Conservation (phyloP, 1,284 basidiomycete species). For the Heterobasidion occidentale region DNA sequence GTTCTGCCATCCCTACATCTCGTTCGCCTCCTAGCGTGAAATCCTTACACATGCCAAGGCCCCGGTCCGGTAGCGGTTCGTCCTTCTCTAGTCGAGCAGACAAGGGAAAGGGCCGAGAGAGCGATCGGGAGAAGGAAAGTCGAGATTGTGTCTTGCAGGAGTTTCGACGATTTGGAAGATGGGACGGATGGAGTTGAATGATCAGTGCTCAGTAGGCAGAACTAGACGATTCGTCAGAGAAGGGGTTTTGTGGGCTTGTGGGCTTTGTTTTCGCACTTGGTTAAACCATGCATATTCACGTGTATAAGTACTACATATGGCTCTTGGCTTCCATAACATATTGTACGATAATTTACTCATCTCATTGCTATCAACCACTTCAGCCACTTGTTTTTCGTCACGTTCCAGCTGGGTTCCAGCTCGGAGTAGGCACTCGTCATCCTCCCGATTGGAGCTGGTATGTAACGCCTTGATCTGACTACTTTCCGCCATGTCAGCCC, state of each 20-base stretch:
- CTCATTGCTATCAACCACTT: too few relatives aligned
- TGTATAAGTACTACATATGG: constrained; percentile 6
- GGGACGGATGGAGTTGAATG: constrained; percentile 76
- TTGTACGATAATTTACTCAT: neutral
- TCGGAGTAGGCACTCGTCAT: too few relatives aligned
- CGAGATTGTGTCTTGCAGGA: constrained; percentile 65
- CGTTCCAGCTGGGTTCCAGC: too few relatives aligned
- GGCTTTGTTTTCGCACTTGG: neutral
- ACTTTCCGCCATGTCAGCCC: neutral
- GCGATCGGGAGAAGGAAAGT: constrained; percentile 53
- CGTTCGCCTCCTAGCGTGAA: constrained; percentile 34
- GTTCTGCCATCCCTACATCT: constrained; percentile 16
- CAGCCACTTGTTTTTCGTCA: too few relatives aligned
- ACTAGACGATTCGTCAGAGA: too few relatives aligned
- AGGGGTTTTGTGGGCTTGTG: neutral
- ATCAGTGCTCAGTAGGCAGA: neutral
- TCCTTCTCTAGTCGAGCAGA: constrained; percentile 40
- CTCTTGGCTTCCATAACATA: constrained; percentile 6
- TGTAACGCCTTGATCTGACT: neutral
- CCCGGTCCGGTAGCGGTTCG: constrained; percentile 45
- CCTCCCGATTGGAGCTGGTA: too few relatives aligned
- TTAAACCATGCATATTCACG: constrained; percentile 12
- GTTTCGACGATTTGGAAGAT: constrained; percentile 71
- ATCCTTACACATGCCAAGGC: constrained; percentile 27
- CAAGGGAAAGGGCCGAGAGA: constrained; percentile 57